These are phyloP conservation scores for Penicillium oxalicum DNA, from an alignment of 2,329 filamentous ascomycete genomes.

Conservation along the genomic window DNA sequence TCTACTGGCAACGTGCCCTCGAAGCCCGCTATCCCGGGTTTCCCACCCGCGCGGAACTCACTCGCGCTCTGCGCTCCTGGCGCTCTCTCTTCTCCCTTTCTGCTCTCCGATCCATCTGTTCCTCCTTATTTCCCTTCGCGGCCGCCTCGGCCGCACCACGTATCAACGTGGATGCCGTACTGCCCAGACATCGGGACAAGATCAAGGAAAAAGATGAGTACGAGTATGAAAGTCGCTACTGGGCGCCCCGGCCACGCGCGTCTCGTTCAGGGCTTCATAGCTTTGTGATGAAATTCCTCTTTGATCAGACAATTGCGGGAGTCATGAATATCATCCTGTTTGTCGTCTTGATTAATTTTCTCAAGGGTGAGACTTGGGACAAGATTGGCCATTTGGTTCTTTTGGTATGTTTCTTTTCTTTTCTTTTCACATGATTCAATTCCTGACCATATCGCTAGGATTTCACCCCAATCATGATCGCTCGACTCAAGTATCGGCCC, in stretches of 20 bases:
- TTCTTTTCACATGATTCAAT: neutral
- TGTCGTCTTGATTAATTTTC: conserved; percentile 48
- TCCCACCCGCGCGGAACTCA: conserved; percentile 29
- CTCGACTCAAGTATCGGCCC: conserved; percentile 70
- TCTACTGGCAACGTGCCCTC: conserved; percentile 75
- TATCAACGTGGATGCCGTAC: conserved; percentile 2
- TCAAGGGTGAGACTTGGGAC: conserved; percentile 28
- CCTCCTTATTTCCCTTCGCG: conserved; percentile 1
- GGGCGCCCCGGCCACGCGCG: conserved; percentile 9
- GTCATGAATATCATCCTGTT: conserved; percentile 54
- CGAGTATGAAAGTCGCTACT: conserved; percentile 8
- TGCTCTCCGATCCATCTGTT: conserved; percentile 7
- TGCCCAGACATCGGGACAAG: conserved; percentile 17
- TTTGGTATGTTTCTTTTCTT: conserved; percentile 23
- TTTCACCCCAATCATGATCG: conserved; percentile 59
- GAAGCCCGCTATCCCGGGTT: conserved; percentile 68
- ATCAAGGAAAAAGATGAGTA: conserved; percentile 20
- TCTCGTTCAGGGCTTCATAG: conserved; percentile 40
- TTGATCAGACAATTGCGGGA: conserved; percentile 54
- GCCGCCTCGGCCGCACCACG: neutral
- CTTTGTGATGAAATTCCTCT: conserved; percentile 49
- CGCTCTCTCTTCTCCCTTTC: conserved; percentile 8
- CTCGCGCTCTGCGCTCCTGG: conserved; percentile 9
- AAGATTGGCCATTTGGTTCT: conserved; percentile 26
- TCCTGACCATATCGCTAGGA: conserved; percentile 35